These are phyloP conservation scores for Spathaspora gorwiae DNA, from an alignment of 805 yeast genomes.

Conservation along the genomic window DNA sequence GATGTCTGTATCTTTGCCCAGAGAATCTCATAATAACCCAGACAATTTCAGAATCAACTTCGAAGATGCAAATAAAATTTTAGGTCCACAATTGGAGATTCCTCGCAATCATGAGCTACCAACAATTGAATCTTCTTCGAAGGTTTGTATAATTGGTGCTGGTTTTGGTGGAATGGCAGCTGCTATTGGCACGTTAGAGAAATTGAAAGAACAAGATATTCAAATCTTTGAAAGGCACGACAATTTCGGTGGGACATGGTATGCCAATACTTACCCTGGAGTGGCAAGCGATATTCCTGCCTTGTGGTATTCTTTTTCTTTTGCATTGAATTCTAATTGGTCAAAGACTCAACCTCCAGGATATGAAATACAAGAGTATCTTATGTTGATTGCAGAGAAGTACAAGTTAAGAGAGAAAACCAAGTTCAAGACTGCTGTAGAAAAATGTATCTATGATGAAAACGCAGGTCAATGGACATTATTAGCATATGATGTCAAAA, in stretches of 20 bases:
- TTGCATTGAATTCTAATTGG: slow-evolving; percentile 34
- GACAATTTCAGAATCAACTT: slow-evolving; percentile 23
- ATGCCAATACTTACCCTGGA: slow-evolving; percentile 42
- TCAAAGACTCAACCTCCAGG: slow-evolving; percentile 37
- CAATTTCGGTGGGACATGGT: slow-evolving; percentile 42
- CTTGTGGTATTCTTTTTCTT: slow-evolving; percentile 33
- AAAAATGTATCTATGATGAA: slow-evolving; percentile 17
- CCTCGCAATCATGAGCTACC: slow-evolving; percentile 16
- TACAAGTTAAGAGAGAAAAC: slow-evolving; percentile 19
- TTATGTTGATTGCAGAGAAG: slow-evolving; percentile 26
- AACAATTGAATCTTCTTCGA: slow-evolving; percentile 19
- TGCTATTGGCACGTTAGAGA: slow-evolving; percentile 22
- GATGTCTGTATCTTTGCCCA: slow-evolving; percentile 15
- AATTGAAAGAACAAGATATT: slow-evolving; percentile 25
- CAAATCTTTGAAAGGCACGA: slow-evolving; percentile 35
- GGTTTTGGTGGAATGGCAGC: slow-evolving; percentile 38
- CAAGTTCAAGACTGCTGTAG: slow-evolving; percentile 15
- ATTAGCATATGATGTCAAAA: slow-evolving; percentile 18
- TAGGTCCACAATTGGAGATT: slow-evolving; percentile 18
- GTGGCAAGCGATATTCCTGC: slow-evolving; percentile 45
- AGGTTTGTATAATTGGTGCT: slow-evolving; percentile 35
- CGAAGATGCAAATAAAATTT: slow-evolving; percentile 22
- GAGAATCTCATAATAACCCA: slow-evolving; percentile 31
- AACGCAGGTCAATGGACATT: slow-evolving; percentile 25
- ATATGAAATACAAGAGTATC: slow-evolving; percentile 39